Evolutionary conservation across 257 asterid species (phyloP).

Genomic region (Craterostigma plantagineum): DNA sequence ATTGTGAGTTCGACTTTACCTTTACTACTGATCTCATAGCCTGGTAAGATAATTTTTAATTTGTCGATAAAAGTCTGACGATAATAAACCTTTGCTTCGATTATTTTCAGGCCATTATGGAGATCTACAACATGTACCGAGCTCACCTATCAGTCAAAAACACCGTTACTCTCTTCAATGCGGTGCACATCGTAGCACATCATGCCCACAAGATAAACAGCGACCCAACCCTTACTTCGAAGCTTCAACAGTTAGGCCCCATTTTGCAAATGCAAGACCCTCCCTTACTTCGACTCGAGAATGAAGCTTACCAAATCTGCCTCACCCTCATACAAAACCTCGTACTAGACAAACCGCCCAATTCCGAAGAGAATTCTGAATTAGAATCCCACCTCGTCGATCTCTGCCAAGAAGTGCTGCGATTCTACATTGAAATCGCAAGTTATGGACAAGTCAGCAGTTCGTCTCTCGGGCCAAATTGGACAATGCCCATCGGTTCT

Average conservation of each 20-base stretch:
- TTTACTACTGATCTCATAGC: neutral
- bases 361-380: too few species aligned
- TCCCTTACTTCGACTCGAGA: conserved; percentile 88
- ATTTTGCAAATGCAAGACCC: conserved; percentile 98
- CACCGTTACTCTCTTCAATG: conserved; percentile 54
- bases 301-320: conserved; percentile 87
- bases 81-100: conserved; percentile 6
- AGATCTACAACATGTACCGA: conserved; percentile 73
- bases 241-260: conserved; percentile 67
- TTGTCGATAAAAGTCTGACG: too few species aligned
- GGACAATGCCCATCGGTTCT: conserved; percentile 85
- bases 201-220: conserved; percentile 75
- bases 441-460: conserved; percentile 20
- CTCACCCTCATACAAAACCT: conserved; percentile 75
- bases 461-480: conserved; percentile 24
- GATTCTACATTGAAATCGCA: conserved; percentile 56
- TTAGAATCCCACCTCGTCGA: conserved; percentile 13
- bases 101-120: conserved; percentile 69
- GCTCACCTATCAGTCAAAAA: conserved; percentile 48
- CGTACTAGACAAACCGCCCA: conserved; percentile 41
- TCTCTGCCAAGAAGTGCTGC: conserved; percentile 76
- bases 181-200: conserved; percentile 59
- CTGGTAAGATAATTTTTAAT: neutral
- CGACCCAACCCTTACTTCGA: conserved; percentile 37
- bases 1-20: too few species aligned